Base-by-base conservation (phyloP, 306 rosid species). In the Styphnolobium japonicum region DNA sequence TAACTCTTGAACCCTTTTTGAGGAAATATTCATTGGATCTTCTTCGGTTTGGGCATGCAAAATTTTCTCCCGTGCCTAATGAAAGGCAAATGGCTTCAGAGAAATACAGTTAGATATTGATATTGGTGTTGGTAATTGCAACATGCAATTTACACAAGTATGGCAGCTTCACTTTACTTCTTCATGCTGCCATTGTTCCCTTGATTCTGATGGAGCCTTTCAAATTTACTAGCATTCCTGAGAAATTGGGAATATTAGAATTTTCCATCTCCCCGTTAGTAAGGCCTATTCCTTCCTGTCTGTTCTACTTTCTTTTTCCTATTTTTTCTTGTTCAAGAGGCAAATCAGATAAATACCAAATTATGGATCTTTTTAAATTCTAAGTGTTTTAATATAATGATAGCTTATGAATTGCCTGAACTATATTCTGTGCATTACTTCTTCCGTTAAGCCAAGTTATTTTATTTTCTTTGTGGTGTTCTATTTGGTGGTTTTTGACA, bases 1-100 rank as follows among this genome's bases (percentile, higher is more conserved):
- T 74, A 6, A 63, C n/a, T 75, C 55, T 72, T 71, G 66, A 43
- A 78, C 53, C 77, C 52, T 33, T 60, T 53, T 23, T 65, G 75
- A 67, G 73, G 58, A 73, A 67, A 79, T 76, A 65, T 79, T 80
- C 55, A 73, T 78, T 52, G 58, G 27, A 56, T 75, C 66, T 79
- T 71, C 42, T 80, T 86, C 82, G 76, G 56, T 85, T 81, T 80
- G 87, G 87, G 77, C 60, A 68, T 87, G 91, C 90, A 87, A 85
- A 79, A 84, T 67, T 42, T 73, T 83, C 71, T 75, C 37, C 22
- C 49, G 22, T 58, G 88, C 87, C 84, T 72, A 56, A 67, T 65
- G 75, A 43, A 36, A 62, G 90, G 80, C 83, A 69, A 58, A 57
- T 75, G 82, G 76, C 71, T 52, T 73, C 62, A 42, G 73, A 31